These are phyloP conservation scores for Aquilaria malaccensis DNA, from an alignment of 345 rosid species.

Conservation along the genomic window DNA sequence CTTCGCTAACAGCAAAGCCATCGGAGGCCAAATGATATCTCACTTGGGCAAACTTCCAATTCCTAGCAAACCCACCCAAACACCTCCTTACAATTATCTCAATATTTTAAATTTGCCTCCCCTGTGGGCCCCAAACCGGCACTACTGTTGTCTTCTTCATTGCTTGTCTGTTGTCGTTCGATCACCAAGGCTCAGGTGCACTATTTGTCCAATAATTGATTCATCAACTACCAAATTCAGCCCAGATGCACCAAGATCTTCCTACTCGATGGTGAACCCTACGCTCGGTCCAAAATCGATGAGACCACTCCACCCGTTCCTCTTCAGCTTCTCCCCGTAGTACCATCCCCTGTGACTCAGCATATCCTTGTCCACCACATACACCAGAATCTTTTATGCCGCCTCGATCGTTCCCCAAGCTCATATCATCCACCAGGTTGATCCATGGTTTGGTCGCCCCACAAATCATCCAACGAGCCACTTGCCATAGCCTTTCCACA, in stretches of 20 bases:
- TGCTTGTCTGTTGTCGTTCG: too few species aligned
- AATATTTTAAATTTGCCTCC: background rate
- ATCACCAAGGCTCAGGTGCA: background rate
- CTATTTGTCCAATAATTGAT: background rate
- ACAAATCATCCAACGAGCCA: slow-evolving; percentile 21
- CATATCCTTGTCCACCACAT: slow-evolving; percentile 36
- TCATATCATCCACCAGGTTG: slow-evolving; percentile 31
- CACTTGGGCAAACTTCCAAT: slow-evolving; percentile 41
- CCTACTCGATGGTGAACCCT: too few species aligned
- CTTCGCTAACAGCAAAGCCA: slow-evolving; percentile 55
- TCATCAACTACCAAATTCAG: too few species aligned
- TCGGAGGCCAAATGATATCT: slow-evolving; percentile 75
- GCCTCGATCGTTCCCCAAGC: slow-evolving; percentile 19
- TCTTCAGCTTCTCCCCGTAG: slow-evolving; percentile 25
- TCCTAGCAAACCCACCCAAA: slow-evolving; percentile 19
- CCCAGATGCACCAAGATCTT: too few species aligned
- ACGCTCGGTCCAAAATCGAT: too few species aligned
- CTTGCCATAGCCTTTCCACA: slow-evolving; percentile 12
- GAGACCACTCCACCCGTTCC: slow-evolving; percentile 19
- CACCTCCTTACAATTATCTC: too few species aligned
- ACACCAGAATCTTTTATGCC: slow-evolving; percentile 29
- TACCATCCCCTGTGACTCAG: slow-evolving; percentile 31
- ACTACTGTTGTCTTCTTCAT: slow-evolving; percentile 15
- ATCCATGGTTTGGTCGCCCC: slow-evolving; percentile 41
- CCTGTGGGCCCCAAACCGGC: slow-evolving; percentile 1